Base-by-base conservation (phyloP, 108 stramenopile species). In the Poteriospumella lacustris region DNA sequence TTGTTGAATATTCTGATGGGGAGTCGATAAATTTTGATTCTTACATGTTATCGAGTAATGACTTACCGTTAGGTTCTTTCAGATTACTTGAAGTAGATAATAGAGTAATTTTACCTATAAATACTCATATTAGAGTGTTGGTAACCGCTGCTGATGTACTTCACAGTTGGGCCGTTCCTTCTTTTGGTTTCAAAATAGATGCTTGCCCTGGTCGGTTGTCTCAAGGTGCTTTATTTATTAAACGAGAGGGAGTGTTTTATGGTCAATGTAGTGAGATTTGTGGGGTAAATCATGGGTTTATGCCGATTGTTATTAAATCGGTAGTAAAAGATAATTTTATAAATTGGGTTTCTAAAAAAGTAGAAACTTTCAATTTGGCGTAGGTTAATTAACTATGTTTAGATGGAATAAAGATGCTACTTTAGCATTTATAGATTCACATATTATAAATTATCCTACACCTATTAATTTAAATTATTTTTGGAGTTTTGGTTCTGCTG, bases 391-490 rank as follows among this genome's bases (percentile, higher is more conserved):
- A 15, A 56, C 33, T 2, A n/a, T 0, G 47, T 56, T 31, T 3
- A 58, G 9, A 56, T 28, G 0, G 73, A 75, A 75, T 56, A 75
- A 75, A 75, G 9, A 56, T 58, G 47, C 73, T 9, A 43, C 47
- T 56, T 76, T 40, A 34, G 76, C 33, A 12, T n/a, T 59, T 76
- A 59, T 59, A 5, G 1, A 40, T 76, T 76, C 59, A 0, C 84
- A 85, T 79, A 68, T 85, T 42, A 68, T 85, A 76, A 79, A 85
- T 68, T 85, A 85, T 42, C 84, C 84, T 69, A 82, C 84, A 58
- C 81, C 84, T n/a, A 79, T 85, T n/a, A 82, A 79, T 79, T 80
- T 85, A 80, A 82, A 44, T 58, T 85, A 85, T 76, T 56, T 82
- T 29, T 85, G 84, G 84, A 80, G 84, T 68, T 85, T 85, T 80